Base-by-base conservation (phyloP, 2,329 filamentous ascomycete species). In the Colletotrichum tanaceti region DNA sequence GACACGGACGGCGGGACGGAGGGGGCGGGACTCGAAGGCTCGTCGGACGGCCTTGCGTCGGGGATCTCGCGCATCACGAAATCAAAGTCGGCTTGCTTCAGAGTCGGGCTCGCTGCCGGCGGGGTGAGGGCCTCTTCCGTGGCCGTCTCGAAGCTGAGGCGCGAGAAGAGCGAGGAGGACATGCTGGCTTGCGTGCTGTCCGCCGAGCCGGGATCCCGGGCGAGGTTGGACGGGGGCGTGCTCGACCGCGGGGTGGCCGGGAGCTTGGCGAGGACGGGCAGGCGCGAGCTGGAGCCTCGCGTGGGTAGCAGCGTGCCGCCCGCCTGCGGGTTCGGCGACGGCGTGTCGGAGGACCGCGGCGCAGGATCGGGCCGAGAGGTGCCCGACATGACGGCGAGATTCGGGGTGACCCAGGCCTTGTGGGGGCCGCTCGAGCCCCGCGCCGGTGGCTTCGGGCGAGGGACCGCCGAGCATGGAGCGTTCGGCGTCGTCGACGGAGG, bases 161-260 rank as follows among this genome's bases (percentile, higher is more conserved):
- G 76, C 38, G 80, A 82, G 35, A 83, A 81, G 6, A 80, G 72
- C 2, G 81, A 83, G 10, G 80, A 82, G 0, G 77, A 70, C 77
- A 82, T 79, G 74, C 80, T 83, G 38, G 53, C 58, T 16, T 63
- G 59, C 9, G 64, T 67, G 72, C 79, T 82, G 62, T 83, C 81
- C 14, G 81, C 80, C 61, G 80, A 75, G 55, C 79, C 82, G 32
- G 75, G 76, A 43, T 82, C 79, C 16, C 75, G 76, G 55, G 73
- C 72, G 35, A 79, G 72, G 7, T 72, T 75, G 2, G 81, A n/a
- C n/a, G n/a, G n/a, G n/a, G n/a, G 80, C 0, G 80, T 81, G 35
- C 73, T 75, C 18, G 75, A 76, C 16, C 79, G 75, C 0, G 79
- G 80, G 2, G 80, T 82, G 18, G 79, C 72, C 18, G 79, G 77